These are phyloP conservation scores for Fusarium penzigii DNA, from an alignment of 2,329 filamentous ascomycete species.

Conservation along the genomic window DNA sequence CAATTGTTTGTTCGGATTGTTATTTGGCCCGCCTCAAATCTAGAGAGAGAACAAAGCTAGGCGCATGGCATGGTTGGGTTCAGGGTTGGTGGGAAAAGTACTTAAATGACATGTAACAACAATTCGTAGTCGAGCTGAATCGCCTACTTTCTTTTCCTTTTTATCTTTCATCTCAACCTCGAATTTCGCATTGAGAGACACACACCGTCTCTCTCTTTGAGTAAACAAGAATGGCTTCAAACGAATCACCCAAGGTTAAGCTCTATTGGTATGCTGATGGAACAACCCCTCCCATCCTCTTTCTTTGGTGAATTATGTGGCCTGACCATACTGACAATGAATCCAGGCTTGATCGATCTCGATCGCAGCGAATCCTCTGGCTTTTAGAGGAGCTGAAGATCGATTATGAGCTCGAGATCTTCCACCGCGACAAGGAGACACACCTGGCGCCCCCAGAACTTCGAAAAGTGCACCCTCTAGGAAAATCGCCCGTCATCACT, in stretches of 20 bases:
- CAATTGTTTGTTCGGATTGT: conserved; percentile 14
- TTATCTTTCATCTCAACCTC: neutral
- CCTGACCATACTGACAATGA: neutral
- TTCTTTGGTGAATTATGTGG: neutral
- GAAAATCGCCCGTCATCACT: conserved; percentile 80
- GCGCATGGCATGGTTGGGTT: neutral
- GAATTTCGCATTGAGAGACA: neutral
- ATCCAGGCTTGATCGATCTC: conserved; percentile 81
- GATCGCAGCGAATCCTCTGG: conserved; percentile 82
- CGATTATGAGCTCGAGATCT: conserved; percentile 77
- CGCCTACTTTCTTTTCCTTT: neutral
- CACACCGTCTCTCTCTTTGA: neutral
- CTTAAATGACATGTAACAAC: neutral
- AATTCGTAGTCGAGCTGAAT: too few relatives aligned
- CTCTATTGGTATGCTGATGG: conserved; percentile 59
- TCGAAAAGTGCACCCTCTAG: conserved; percentile 77
- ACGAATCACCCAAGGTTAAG: conserved; percentile 54
- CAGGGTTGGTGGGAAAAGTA: neutral
- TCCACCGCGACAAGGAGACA: conserved; percentile 65
- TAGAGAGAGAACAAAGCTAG: neutral
- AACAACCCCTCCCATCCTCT: neutral
- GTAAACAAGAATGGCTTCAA: conserved; percentile 24
- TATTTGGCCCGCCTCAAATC: conserved; percentile 11
- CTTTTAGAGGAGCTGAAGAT: conserved; percentile 81
- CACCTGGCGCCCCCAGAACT: conserved; percentile 75